Conservation (phyloP, 768 basidiomycete genomes). For the Lactifluus piperatus region DNA sequence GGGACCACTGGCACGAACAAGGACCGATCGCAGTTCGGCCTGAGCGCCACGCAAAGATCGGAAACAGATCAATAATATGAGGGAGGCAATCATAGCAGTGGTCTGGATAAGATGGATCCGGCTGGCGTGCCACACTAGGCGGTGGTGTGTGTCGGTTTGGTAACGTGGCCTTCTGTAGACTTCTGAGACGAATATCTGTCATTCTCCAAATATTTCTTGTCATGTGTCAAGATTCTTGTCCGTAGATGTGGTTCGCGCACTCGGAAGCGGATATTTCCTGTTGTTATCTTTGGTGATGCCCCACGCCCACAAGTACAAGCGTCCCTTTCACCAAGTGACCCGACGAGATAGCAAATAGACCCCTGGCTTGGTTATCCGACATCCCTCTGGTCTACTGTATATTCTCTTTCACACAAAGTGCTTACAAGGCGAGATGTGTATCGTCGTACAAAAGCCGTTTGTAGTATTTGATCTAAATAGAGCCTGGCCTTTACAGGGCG, state of each 20-base stretch:
- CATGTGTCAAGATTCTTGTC: conserved; percentile 5
- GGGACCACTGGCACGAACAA: neutral
- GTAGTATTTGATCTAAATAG: neutral
- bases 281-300: conserved; percentile 4
- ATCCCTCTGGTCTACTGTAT: neutral
- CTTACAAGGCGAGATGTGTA: neutral
- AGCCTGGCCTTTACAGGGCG: neutral
- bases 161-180: neutral
- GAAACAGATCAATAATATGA: neutral
- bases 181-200: neutral
- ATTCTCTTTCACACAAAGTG: neutral
- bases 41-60: conserved; percentile 12
- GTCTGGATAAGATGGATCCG: neutral
- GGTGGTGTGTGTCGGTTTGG: neutral
- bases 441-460: neutral
- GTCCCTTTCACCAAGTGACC: neutral
- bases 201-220: neutral
- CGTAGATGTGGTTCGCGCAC: neutral
- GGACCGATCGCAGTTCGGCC: neutral
- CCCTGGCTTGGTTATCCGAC: neutral
- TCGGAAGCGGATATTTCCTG: conserved; percentile 13
- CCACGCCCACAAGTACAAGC: neutral
- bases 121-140: neutral
- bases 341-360: neutral
- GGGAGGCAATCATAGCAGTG: neutral